Conservation (phyloP, 2,329 filamentous ascomycete species). For the Pleomassaria siparia region DNA sequence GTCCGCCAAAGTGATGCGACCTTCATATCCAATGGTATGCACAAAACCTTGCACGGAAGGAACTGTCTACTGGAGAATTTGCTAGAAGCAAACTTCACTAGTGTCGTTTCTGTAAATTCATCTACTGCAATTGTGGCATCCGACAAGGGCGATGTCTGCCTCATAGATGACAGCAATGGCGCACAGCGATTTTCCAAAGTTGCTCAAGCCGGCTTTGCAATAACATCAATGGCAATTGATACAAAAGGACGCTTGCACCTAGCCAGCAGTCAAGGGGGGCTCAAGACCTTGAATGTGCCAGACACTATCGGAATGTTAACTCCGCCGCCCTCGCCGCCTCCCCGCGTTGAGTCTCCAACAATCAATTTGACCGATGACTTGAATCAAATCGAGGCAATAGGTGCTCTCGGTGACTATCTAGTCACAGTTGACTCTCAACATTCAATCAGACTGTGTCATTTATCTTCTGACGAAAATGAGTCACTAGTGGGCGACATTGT, state of each 20-base stretch:
- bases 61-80: constrained; percentile 84
- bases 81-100: constrained; percentile 82
- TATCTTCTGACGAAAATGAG: constrained; percentile 46
- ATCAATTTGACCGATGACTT: constrained; percentile 27
- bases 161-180: constrained; percentile 75
- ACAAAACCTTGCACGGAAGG: constrained; percentile 75
- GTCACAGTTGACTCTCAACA: constrained; percentile 70
- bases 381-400: constrained; percentile 42
- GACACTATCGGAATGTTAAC: constrained; percentile 36
- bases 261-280: constrained; percentile 65
- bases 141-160: constrained; percentile 84
- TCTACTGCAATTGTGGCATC: constrained; percentile 80
- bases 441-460: constrained; percentile 64
- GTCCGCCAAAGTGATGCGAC: constrained; percentile 37
- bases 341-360: constrained; percentile 35
- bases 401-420: constrained; percentile 39
- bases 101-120: constrained; percentile 70
- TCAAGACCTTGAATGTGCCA: constrained; percentile 48
- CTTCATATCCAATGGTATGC: constrained; percentile 48
- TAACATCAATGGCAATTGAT: constrained; percentile 67
- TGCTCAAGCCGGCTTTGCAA: constrained; percentile 65
- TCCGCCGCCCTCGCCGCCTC: constrained; percentile 38
- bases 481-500: constrained; percentile 32
- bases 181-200: constrained; percentile 70
- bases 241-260: constrained; percentile 62